Conservation (phyloP, 2,329 filamentous ascomycete genomes). For the Ilyonectria robusta region DNA sequence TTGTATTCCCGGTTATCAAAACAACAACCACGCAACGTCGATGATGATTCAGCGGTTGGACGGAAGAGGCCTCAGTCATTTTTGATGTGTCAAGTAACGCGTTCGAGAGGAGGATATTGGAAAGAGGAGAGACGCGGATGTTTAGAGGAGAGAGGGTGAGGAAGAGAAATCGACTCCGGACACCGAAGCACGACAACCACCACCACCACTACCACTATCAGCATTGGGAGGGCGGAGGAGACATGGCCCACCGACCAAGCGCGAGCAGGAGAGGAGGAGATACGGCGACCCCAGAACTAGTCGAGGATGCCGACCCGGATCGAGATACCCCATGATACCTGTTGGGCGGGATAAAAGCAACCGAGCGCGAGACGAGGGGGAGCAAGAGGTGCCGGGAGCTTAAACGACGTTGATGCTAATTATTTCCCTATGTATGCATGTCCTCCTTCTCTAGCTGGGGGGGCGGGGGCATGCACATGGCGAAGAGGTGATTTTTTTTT, state of each 20-base stretch:
- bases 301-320: conserved; percentile 43
- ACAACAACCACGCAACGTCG: conserved; percentile 49
- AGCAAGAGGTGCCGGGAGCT: conserved; percentile 35
- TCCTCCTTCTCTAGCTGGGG: conserved; percentile 30
- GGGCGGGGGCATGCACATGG: conserved; percentile 33
- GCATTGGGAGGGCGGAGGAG: conserved; percentile 30
- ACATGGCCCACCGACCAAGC: conserved; percentile 32
- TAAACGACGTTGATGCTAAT: conserved; percentile 44
- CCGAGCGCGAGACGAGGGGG: conserved; percentile 38
- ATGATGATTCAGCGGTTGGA: conserved; percentile 51
- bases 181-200: conserved; percentile 39
- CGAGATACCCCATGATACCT: conserved; percentile 47
- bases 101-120: conserved; percentile 44
- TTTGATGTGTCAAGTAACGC: conserved; percentile 47
- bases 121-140: conserved; percentile 28
- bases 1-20: conserved; percentile 46
- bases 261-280: conserved; percentile 34
- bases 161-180: conserved; percentile 40
- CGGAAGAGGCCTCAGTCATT: conserved; percentile 46
- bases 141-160: conserved; percentile 23
- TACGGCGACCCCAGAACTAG: conserved; percentile 37
- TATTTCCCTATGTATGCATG: conserved; percentile 37
- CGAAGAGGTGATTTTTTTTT: conserved; percentile 35
- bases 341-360: conserved; percentile 43
- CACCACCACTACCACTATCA: conserved; percentile 37